Evolutionary conservation across 164 flowering plant species (phyloP).

Genomic region (Nymphaea thermarum): DNA sequence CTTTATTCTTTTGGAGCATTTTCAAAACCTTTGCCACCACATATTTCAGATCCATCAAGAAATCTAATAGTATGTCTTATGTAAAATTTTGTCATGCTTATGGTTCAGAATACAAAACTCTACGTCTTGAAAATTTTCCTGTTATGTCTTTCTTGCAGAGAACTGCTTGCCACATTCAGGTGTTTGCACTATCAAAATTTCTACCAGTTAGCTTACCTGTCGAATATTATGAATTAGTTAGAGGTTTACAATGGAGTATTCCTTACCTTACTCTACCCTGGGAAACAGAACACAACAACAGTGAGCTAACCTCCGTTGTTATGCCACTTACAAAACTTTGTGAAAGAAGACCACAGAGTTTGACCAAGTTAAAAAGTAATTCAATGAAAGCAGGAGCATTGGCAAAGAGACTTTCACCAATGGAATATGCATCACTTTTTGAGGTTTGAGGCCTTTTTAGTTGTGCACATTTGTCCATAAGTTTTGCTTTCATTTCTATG

Average conservation of each 20-base stretch:
- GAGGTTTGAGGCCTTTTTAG: background rate
- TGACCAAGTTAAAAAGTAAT: background rate
- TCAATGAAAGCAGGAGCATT: background rate
- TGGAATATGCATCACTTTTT: background rate
- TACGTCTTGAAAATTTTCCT: background rate
- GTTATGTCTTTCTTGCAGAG: slow-evolving; percentile 33
- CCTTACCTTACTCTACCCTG: slow-evolving; percentile 85
- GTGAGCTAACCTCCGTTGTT: too few relatives aligned
- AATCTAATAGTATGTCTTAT: slow-evolving; percentile 64
- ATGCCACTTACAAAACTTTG: too few relatives aligned
- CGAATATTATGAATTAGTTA: slow-evolving; percentile 66
- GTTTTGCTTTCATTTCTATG: too few relatives aligned
- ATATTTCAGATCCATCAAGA: slow-evolving; percentile 51
- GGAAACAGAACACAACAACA: slow-evolving; percentile 26
- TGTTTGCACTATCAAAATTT: slow-evolving; percentile 90
- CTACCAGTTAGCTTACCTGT: slow-evolving; percentile 59
- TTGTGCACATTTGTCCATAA: too few relatives aligned
- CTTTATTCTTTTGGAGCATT: slow-evolving; percentile 48
- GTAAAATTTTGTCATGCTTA: background rate
- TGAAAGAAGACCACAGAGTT: background rate
- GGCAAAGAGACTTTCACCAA: background rate
- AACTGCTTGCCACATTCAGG: slow-evolving; percentile 72
- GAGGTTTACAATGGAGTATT: slow-evolving; percentile 76
- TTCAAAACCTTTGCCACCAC: slow-evolving; percentile 24
- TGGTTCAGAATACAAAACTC: background rate